A percentile compares a stretch with the other conserved stretches of the same genome.
Conservation (phyloP, 768 basidiomycete species). For the Sporobolomyces pararoseus region DNA sequence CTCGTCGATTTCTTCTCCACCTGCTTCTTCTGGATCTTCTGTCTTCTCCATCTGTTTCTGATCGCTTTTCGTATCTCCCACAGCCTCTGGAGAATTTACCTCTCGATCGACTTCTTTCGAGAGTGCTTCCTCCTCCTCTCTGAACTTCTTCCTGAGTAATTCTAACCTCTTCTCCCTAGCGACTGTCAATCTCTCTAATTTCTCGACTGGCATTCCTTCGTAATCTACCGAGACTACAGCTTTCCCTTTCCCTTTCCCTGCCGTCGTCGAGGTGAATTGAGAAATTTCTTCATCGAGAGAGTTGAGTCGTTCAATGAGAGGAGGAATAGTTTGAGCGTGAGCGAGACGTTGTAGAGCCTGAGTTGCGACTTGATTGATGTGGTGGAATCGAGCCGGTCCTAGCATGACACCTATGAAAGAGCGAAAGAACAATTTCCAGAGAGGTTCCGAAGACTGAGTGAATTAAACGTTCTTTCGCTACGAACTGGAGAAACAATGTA, state of each 20-base stretch:
- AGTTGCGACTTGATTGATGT: slow-evolving; percentile 69
- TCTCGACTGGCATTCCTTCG: slow-evolving; percentile 1
- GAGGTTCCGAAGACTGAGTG: no score
- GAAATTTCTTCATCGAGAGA: slow-evolving; percentile 27
- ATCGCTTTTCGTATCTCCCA: background rate
- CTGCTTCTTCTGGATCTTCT: background rate
- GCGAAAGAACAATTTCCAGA: no score
- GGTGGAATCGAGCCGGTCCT: slow-evolving; percentile 68
- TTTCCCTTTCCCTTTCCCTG: background rate
- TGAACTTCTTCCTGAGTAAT: background rate
- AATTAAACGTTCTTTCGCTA: no score
- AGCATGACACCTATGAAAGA: slow-evolving; percentile 61
- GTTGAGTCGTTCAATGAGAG: slow-evolving; percentile 11
- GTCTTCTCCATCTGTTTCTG: background rate
- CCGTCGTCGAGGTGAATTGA: background rate
- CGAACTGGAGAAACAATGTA: background rate
- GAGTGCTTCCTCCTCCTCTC: slow-evolving; percentile 10
- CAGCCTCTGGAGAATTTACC: background rate
- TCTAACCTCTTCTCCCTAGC: slow-evolving; percentile 6
- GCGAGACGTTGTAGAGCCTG: slow-evolving; percentile 53
- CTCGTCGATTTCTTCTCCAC: background rate
- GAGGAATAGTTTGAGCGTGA: slow-evolving; percentile 4
- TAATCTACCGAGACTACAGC: background rate
- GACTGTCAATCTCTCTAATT: background rate
- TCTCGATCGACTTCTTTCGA: slow-evolving; percentile 23